These are phyloP conservation scores for Angomonas ambiguus DNA, from an alignment of 208 protist species.

Conservation along the genomic window DNA sequence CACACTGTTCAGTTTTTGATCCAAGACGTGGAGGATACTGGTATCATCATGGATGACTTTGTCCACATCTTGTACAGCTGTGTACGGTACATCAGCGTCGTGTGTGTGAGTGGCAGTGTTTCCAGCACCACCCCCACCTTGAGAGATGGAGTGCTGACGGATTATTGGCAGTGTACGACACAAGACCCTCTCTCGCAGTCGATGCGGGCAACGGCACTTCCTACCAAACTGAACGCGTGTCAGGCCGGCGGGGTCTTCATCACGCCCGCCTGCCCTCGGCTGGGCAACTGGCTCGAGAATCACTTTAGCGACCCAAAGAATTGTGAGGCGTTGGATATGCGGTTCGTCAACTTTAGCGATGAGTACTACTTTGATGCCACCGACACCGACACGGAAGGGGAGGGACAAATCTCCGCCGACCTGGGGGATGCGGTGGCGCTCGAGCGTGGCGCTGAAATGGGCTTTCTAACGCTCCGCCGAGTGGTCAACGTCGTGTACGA, in stretches of 20 bases:
- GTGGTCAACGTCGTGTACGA: constrained; percentile 85
- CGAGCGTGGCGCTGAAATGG: constrained; percentile 74
- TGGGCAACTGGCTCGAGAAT: constrained; percentile 43
- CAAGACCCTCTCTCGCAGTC: constrained; percentile 18
- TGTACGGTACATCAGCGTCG: constrained; percentile 42
- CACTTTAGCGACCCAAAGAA: constrained; percentile 35
- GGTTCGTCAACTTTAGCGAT: constrained; percentile 17
- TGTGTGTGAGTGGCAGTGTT: neutral
- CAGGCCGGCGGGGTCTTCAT: neutral
- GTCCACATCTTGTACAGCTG: constrained; percentile 46
- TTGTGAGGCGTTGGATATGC: neutral
- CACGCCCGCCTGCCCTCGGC: constrained; percentile 21
- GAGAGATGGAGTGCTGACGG: constrained; percentile 27
- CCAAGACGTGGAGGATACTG: constrained; percentile 4
- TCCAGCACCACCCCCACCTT: constrained; percentile 17
- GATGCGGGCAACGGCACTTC: constrained; percentile 10
- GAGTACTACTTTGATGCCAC: constrained; percentile 51
- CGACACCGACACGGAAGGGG: neutral
- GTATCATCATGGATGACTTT: constrained; percentile 18
- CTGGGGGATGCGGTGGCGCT: constrained; percentile 73
- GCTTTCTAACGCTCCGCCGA: constrained; percentile 60
- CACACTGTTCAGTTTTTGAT: constrained; percentile 25
- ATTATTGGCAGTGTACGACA: constrained; percentile 28
- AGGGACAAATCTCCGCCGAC: constrained; percentile 17
- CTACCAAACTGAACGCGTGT: constrained; percentile 3